These are phyloP conservation scores for Kuraishia molischiana DNA, from an alignment of 805 yeast species.

Conservation along the genomic window DNA sequence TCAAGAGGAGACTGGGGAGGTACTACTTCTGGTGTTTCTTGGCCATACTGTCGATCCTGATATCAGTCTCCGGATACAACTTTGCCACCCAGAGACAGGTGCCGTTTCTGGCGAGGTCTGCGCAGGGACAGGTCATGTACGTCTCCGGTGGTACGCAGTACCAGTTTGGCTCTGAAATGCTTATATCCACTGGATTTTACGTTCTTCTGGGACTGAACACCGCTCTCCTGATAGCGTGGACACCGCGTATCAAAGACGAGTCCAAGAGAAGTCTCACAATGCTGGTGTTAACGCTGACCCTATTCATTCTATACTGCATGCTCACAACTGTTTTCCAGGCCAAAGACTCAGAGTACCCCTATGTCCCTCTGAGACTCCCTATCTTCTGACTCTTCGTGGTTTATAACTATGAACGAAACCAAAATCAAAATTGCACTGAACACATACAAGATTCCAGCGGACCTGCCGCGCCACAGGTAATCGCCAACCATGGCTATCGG, in stretches of 20 bases:
- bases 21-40: slow-evolving; percentile 3
- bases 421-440: slow-evolving; percentile 78
- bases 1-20: slow-evolving; percentile 10
- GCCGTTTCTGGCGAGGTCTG: slow-evolving; percentile 51
- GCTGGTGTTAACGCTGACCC: slow-evolving; percentile 16
- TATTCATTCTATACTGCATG: slow-evolving; percentile 27
- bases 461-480: slow-evolving; percentile 56
- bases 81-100: slow-evolving; percentile 51
- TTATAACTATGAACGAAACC: slow-evolving; percentile 74
- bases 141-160: slow-evolving; percentile 57
- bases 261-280: slow-evolving; percentile 7
- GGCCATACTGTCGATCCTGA: slow-evolving; percentile 25
- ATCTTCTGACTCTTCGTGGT: slow-evolving; percentile 46
- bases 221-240: slow-evolving; percentile 26
- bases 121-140: slow-evolving; percentile 36
- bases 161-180: slow-evolving; percentile 64
- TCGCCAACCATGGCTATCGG: slow-evolving; percentile 95
- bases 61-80: slow-evolving; percentile 53
- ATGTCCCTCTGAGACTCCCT: slow-evolving; percentile 14
- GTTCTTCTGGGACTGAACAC: slow-evolving; percentile 30
- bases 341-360: slow-evolving; percentile 43
- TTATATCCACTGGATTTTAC: slow-evolving; percentile 43
- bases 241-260: slow-evolving; percentile 16
- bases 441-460: slow-evolving; percentile 52
- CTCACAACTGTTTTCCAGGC: slow-evolving; percentile 32